A percentile compares a stretch with the other conserved stretches of the same genome.
phyloP scores from a whole-genome alignment of 441 rosid genomes.

The Cnidoscolus chayamansa region DNA sequence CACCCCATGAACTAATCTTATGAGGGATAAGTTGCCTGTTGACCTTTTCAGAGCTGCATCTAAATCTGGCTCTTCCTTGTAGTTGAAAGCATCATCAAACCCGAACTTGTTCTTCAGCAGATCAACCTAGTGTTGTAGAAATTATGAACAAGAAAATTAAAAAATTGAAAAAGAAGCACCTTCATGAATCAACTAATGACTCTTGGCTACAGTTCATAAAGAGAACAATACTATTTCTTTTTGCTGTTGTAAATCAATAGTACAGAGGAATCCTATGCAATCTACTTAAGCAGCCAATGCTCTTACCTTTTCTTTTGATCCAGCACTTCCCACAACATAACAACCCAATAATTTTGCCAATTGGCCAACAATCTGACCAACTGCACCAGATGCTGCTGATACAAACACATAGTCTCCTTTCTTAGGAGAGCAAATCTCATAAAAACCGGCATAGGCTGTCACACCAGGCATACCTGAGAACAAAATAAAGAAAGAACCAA shows the following conservation, averaged over 20 bases:
- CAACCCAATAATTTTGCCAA: slow-evolving; percentile 78
- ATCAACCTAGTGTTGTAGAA: slow-evolving; percentile 44
- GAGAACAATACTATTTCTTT: neutral
- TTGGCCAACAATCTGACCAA: slow-evolving; percentile 90
- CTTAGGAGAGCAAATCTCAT: slow-evolving; percentile 69
- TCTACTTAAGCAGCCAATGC: neutral
- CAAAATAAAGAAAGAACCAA: neutral
- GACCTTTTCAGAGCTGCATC: slow-evolving; percentile 67
- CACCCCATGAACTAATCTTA: too few relatives aligned
- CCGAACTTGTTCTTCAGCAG: slow-evolving; percentile 63
- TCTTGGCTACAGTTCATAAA: neutral
- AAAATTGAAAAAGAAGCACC: neutral
- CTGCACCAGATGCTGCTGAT: slow-evolving; percentile 90
- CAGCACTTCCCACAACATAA: slow-evolving; percentile 85
- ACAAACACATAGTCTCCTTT: slow-evolving; percentile 63
- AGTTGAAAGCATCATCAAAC: slow-evolving; percentile 76
- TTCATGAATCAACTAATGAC: neutral
- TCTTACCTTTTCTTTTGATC: slow-evolving; percentile 57
- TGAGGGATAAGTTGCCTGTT: neutral
- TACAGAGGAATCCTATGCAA: neutral
- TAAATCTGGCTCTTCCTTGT: slow-evolving; percentile 67
- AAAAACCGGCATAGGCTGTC: slow-evolving; percentile 73
- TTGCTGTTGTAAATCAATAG: too few relatives aligned
- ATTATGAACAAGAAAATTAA: neutral
- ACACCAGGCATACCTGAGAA: slow-evolving; percentile 77